Conservation (phyloP, 2,329 filamentous ascomycete genomes). For the Aspergillus japonicus region DNA sequence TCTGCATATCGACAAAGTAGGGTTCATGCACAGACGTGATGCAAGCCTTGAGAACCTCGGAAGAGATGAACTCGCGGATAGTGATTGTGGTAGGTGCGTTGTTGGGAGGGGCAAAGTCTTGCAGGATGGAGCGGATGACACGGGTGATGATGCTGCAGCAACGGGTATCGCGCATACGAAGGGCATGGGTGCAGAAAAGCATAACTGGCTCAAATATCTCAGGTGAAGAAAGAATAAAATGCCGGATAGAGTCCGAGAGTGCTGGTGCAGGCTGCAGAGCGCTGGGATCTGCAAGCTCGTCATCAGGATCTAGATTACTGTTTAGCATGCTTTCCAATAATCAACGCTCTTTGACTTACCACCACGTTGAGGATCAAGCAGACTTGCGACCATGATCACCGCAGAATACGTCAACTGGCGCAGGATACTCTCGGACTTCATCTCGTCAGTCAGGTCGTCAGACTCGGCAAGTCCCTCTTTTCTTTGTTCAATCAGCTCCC, state of each 20-base stretch:
- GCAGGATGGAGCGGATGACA: slow-evolving; percentile 80
- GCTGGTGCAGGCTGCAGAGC: slow-evolving; percentile 38
- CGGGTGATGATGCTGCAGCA: slow-evolving; percentile 83
- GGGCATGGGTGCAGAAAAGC: slow-evolving; percentile 85
- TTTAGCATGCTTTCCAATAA: slow-evolving; percentile 16
- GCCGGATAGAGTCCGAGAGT: slow-evolving; percentile 63
- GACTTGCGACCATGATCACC: slow-evolving; percentile 84
- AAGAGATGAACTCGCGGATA: slow-evolving; percentile 86
- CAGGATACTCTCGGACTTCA: slow-evolving; percentile 96
- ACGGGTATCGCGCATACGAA: slow-evolving; percentile 84
- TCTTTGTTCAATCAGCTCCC: slow-evolving; percentile 68
- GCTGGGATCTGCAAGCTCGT: slow-evolving; percentile 33
- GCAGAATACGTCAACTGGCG: slow-evolving; percentile 89
- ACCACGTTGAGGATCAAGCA: slow-evolving; percentile 71
- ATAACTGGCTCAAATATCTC: slow-evolving; percentile 83
- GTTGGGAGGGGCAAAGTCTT: slow-evolving; percentile 64
- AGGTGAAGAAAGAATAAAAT: slow-evolving; percentile 77
- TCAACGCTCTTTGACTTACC: slow-evolving; percentile 47
- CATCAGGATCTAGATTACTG: slow-evolving; percentile 34
- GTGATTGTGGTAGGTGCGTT: slow-evolving; percentile 56
- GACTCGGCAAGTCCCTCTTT: slow-evolving; percentile 60
- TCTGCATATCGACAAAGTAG: slow-evolving; percentile 95
- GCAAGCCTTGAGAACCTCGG: slow-evolving; percentile 83
- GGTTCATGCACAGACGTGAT: slow-evolving; percentile 89
- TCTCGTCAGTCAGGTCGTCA: slow-evolving; percentile 86